Conservation (phyloP, 2,329 filamentous ascomycete species). For the Colletotrichum sp. region DNA sequence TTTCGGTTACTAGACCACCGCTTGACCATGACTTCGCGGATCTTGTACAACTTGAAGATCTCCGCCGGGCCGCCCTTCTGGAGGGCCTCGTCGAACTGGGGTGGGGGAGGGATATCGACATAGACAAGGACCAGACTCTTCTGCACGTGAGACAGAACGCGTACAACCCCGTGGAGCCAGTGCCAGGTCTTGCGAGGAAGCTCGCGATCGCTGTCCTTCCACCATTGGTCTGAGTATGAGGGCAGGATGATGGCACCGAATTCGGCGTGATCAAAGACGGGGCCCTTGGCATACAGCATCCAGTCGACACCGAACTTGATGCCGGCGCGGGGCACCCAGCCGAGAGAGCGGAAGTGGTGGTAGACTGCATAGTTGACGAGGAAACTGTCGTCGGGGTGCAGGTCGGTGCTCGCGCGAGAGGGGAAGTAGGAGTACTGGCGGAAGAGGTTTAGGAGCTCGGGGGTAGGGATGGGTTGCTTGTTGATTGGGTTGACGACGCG, state of each 20-base stretch:
- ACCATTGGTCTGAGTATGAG: conserved; percentile 77
- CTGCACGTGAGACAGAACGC: conserved; percentile 86
- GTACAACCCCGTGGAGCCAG: conserved; percentile 88
- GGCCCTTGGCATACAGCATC: conserved; percentile 91
- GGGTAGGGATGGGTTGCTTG: conserved; percentile 50
- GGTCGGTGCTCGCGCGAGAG: conserved; percentile 46
- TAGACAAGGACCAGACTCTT: conserved; percentile 92
- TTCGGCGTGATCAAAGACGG: conserved; percentile 93
- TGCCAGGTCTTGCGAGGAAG: conserved; percentile 68
- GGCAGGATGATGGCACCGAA: conserved; percentile 88
- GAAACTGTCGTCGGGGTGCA: conserved; percentile 82
- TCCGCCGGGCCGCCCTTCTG: conserved; percentile 61
- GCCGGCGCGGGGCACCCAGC: conserved; percentile 91
- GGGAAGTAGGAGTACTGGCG: conserved; percentile 75
- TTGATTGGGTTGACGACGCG: conserved; percentile 60
- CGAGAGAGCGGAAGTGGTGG: conserved; percentile 93
- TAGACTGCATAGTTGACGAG: conserved; percentile 88
- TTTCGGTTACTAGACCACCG: conserved; percentile 87
- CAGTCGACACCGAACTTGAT: conserved; percentile 96
- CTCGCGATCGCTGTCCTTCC: conserved; percentile 64
- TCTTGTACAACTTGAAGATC: conserved; percentile 71
- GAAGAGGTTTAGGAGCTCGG: conserved; percentile 69
- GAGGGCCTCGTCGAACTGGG: conserved; percentile 47
- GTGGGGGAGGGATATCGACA: conserved; percentile 83
- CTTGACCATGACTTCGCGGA: conserved; percentile 81